Conservation (phyloP, 768 basidiomycete species). For the Hygrophorus russula region DNA sequence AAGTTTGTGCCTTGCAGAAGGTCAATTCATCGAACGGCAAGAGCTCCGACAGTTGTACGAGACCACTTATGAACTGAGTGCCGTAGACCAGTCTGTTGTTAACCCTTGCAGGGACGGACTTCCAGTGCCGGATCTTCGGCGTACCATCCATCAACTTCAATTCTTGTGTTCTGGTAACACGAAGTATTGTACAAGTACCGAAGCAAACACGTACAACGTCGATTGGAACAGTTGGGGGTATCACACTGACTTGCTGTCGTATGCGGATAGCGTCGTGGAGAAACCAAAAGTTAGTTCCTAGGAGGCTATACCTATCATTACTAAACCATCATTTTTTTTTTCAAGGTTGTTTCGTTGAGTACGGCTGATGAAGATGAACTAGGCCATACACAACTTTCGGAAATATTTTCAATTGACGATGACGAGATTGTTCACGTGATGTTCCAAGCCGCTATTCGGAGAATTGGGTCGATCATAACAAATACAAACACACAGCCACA, state of each 20-base stretch:
- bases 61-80: slow-evolving; percentile 16
- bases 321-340: no score
- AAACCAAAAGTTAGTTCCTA: slow-evolving; percentile 27
- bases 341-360: no score
- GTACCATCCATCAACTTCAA: slow-evolving; percentile 54
- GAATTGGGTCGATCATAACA: slow-evolving; percentile 21
- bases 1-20: slow-evolving; percentile 47
- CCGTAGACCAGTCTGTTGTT: slow-evolving; percentile 22
- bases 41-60: slow-evolving; percentile 36
- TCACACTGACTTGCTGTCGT: slow-evolving; percentile 39
- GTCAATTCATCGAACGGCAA: slow-evolving; percentile 31
- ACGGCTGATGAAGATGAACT: not conserved
- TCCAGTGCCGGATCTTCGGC: slow-evolving; percentile 47
- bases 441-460: slow-evolving; percentile 23
- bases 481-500: slow-evolving; percentile 26
- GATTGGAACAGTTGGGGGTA: slow-evolving; percentile 10
- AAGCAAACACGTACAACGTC: no score
- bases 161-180: slow-evolving; percentile 24
- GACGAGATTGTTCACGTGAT: slow-evolving; percentile 46
- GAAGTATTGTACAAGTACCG: no score
- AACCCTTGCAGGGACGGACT: slow-evolving; percentile 11
- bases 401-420: slow-evolving; percentile 17
- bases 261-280: slow-evolving; percentile 40
- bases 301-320: no score
- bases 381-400: no score